Evolutionary conservation across 2,329 filamentous ascomycete genomes (phyloP).

Genomic region (Botrytis sinoallii): DNA sequence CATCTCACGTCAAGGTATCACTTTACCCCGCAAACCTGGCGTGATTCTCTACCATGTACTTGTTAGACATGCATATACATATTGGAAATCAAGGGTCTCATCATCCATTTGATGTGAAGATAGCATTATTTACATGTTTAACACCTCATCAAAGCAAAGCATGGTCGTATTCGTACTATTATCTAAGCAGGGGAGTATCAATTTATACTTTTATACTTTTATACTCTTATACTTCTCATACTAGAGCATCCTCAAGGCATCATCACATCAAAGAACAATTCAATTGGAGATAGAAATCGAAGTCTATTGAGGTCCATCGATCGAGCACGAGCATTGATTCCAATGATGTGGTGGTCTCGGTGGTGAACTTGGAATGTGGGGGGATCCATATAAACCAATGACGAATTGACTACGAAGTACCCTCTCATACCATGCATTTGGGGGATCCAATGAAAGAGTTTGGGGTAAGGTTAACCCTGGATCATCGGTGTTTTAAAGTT

Average conservation of each 20-base stretch:
- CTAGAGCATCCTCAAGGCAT: neutral
- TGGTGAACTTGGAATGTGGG: neutral
- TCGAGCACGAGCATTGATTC: neutral
- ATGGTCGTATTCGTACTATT: neutral
- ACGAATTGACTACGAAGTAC: neutral
- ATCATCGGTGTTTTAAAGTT: neutral
- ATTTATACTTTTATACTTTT: neutral
- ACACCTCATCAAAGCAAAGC: neutral
- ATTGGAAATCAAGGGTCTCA: neutral
- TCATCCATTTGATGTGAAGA: neutral
- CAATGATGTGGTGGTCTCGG: neutral
- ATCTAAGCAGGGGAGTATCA: neutral
- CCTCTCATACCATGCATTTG: neutral
- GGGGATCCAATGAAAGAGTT: neutral
- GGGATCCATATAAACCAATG: neutral
- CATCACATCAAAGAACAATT: neutral
- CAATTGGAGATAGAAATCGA: neutral
- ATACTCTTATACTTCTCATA: neutral
- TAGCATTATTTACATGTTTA: neutral
- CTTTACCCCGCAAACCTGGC: conserved; percentile 5
- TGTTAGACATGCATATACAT: neutral
- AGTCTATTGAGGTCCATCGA: neutral
- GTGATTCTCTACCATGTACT: neutral
- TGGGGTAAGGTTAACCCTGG: neutral
- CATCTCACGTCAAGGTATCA: neutral